A percentile compares a stretch with the other conserved stretches of the same genome.
These are phyloP conservation scores for Rhizopus delemar DNA, from an alignment of 371 early-diverging fungal species.

Conservation along the genomic window DNA sequence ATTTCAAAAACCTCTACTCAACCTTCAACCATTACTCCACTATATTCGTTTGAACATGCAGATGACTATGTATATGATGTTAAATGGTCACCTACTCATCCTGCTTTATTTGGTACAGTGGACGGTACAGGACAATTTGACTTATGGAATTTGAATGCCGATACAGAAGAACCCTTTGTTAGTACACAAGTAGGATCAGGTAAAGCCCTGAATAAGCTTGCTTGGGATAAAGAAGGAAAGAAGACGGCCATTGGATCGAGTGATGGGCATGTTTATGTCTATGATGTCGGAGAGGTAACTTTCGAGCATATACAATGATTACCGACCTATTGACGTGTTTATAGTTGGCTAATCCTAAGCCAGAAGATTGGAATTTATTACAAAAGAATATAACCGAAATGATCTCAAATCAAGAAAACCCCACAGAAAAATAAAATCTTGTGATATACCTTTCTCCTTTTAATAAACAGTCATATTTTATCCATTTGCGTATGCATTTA, in stretches of 20 bases:
- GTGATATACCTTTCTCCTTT: too few species aligned
- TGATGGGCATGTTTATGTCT: conserved; percentile 86
- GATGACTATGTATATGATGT: conserved; percentile 96
- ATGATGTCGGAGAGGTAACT: conserved; percentile 87
- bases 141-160: conserved; percentile 89
- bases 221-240: conserved; percentile 89
- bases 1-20: conserved; percentile 63
- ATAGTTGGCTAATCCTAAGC: conserved; percentile 60
- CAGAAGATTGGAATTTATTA: conserved; percentile 71
- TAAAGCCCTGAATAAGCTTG: conserved; percentile 87
- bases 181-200: conserved; percentile 68
- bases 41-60: conserved; percentile 89
- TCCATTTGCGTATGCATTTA: too few species aligned
- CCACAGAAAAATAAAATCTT: conserved; percentile 11
- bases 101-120: conserved; percentile 89
- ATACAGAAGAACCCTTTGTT: conserved; percentile 80
- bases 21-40: conserved; percentile 62
- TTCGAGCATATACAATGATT: too few species aligned
- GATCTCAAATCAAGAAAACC: conserved; percentile 60
- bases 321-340: neutral
- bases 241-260: conserved; percentile 82
- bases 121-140: conserved; percentile 90
- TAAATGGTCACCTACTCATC: conserved; percentile 94
- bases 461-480: too few species aligned
- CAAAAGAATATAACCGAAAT: conserved; percentile 69